Conservation (phyloP, 345 rosid species). For the Physaria fendleri region DNA sequence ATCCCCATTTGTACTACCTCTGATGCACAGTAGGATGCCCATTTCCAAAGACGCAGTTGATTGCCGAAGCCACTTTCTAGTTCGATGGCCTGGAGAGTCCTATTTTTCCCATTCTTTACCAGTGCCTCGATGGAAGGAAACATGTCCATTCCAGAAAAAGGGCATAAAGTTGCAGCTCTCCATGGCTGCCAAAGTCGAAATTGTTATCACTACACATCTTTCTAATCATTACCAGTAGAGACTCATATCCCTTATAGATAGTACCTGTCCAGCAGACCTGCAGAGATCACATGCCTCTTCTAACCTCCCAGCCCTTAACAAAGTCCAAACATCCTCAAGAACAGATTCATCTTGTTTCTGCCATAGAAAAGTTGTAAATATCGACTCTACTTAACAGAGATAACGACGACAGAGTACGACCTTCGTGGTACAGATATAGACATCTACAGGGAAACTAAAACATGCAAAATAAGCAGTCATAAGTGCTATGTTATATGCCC, state of each 20-base stretch:
- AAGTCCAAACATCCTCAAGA: constrained; percentile 92
- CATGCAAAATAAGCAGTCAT: background rate
- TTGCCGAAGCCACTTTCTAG: constrained; percentile 86
- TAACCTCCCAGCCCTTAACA: constrained; percentile 88
- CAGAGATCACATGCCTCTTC: constrained; percentile 93
- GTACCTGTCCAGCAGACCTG: constrained; percentile 96
- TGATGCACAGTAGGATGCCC: constrained; percentile 94
- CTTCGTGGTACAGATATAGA: background rate
- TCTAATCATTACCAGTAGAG: background rate
- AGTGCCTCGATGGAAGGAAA: constrained; percentile 84
- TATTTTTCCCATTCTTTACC: constrained; percentile 68
- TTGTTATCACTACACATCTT: background rate
- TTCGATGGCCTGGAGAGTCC: constrained; percentile 85
- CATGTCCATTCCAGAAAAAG: constrained; percentile 80
- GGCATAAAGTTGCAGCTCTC: constrained; percentile 89
- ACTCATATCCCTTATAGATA: background rate
- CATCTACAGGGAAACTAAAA: constrained; percentile 7
- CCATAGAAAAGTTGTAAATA: constrained; percentile 6
- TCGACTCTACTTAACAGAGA: background rate
- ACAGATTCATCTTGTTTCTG: constrained; percentile 98
- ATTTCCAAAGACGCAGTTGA: constrained; percentile 89
- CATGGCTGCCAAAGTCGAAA: constrained; percentile 55
- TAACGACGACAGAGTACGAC: background rate
- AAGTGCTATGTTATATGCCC: background rate
- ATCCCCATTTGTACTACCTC: constrained; percentile 46